These are phyloP conservation scores for Phytopythium delawarense DNA, from an alignment of 352 stramenopile species.

Conservation along the genomic window DNA sequence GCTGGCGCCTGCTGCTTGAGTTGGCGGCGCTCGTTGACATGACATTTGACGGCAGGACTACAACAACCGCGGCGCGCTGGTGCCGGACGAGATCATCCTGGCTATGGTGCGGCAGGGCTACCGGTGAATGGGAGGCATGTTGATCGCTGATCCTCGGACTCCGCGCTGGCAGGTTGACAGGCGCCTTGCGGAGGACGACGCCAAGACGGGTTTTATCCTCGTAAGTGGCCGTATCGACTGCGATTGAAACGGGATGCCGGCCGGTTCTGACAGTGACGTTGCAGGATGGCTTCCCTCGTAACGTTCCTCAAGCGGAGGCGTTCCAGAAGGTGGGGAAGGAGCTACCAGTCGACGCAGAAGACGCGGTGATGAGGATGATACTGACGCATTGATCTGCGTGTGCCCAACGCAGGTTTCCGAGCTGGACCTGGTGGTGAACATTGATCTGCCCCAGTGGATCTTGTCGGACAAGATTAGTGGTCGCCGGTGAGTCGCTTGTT, in stretches of 20 bases:
- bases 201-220: conserved; percentile 80
- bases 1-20: neutral
- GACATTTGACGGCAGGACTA: conserved; percentile 40
- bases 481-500: conserved; percentile 37
- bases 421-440: conserved; percentile 86
- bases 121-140: neutral
- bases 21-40: neutral
- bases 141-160: neutral
- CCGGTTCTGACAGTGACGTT: neutral
- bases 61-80: conserved; percentile 77
- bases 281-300: conserved; percentile 86
- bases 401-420: conserved; percentile 29
- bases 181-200: conserved; percentile 62
- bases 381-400: conserved; percentile 1
- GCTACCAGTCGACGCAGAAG: neutral
- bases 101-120: conserved; percentile 56
- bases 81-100: conserved; percentile 88
- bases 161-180: conserved; percentile 47
- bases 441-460: conserved; percentile 86
- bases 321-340: conserved; percentile 45
- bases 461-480: conserved; percentile 89
- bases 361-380: neutral
- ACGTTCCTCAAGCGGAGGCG: conserved; percentile 80
- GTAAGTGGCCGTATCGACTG: conserved; percentile 13
- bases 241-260: neutral